phyloP scores from a whole-genome alignment of 495 filamentous ascomycete genomes.

The Lichina pygmaea region DNA sequence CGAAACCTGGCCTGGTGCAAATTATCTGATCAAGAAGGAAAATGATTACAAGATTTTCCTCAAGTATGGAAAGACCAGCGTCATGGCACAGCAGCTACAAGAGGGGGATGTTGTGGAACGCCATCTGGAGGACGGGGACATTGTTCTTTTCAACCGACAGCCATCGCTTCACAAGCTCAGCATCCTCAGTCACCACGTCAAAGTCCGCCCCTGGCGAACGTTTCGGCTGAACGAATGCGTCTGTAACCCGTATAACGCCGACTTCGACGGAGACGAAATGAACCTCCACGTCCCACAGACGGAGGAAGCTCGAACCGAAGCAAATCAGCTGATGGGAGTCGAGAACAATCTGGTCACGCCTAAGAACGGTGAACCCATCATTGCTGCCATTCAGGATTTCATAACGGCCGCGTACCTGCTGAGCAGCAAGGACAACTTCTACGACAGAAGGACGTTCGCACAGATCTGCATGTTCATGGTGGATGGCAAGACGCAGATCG shows the following conservation, averaged over 20 bases:
- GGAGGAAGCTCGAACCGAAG: slow-evolving; percentile 85
- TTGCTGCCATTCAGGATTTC: slow-evolving; percentile 95
- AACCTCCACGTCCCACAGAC: slow-evolving; percentile 96
- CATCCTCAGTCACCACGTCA: slow-evolving; percentile 83
- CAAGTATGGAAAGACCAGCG: slow-evolving; percentile 40
- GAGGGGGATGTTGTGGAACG: slow-evolving; percentile 79
- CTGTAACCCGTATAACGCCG: slow-evolving; percentile 93
- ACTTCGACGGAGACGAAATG: slow-evolving; percentile 99
- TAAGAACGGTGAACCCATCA: slow-evolving; percentile 95
- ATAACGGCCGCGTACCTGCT: slow-evolving; percentile 83
- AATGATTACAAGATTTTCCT: slow-evolving; percentile 41
- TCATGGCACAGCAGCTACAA: slow-evolving; percentile 39
- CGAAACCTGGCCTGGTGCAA: slow-evolving; percentile 64
- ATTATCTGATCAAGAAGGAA: slow-evolving; percentile 49
- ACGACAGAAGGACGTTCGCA: slow-evolving; percentile 57
- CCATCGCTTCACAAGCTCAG: slow-evolving; percentile 93
- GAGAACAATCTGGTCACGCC: slow-evolving; percentile 89
- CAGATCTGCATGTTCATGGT: slow-evolving; percentile 91
- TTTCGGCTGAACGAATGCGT: slow-evolving; percentile 96
- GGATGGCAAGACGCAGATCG: slow-evolving; percentile 47
- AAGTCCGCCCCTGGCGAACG: slow-evolving; percentile 82
- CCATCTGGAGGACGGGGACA: slow-evolving; percentile 85
- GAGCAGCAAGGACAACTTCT: slow-evolving; percentile 83
- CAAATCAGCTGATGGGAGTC: slow-evolving; percentile 91
- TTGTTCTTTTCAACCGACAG: slow-evolving; percentile 94